Conservation (phyloP, 805 yeast genomes). For the Diddensiella caesifluorescens region DNA sequence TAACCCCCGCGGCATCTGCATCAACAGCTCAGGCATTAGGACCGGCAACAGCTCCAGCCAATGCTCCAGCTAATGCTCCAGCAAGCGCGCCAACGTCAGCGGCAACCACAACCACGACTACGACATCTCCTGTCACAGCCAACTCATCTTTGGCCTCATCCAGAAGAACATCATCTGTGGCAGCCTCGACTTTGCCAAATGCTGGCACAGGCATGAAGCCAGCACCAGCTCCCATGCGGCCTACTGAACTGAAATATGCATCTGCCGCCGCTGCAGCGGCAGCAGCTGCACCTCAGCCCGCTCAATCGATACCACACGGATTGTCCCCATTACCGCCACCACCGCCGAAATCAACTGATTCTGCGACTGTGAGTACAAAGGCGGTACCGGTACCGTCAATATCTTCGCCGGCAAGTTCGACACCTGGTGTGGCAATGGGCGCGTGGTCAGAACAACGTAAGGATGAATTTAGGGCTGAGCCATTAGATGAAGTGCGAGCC, state of each 20-base stretch:
- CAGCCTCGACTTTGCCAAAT: constrained; percentile 13
- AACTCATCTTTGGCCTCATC: constrained; percentile 23
- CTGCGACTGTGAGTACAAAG: constrained; percentile 2
- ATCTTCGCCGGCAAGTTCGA: constrained; percentile 1
- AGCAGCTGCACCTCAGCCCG: constrained; percentile 17
- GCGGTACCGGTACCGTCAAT: background rate
- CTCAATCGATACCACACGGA: constrained; percentile 22
- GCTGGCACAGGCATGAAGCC: constrained; percentile 39
- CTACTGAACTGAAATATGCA: constrained; percentile 50
- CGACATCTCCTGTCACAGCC: constrained; percentile 1
- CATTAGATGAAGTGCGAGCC: background rate
- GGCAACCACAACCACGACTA: constrained; percentile 20
- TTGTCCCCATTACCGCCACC: constrained; percentile 24
- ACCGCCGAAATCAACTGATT: constrained; percentile 3
- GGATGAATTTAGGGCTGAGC: constrained; percentile 1
- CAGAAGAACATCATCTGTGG: constrained; percentile 11
- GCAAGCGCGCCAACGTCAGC: constrained; percentile 19
- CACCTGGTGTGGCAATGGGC: constrained; percentile 24
- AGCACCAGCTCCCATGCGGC: constrained; percentile 49
- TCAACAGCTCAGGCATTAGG: constrained; percentile 9
- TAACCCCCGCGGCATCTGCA: constrained; percentile 8
- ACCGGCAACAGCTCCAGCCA: constrained; percentile 19
- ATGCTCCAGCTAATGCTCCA: constrained; percentile 21
- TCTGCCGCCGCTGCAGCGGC: constrained; percentile 42
- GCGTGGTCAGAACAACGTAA: constrained; percentile 12